Base-by-base conservation (phyloP, 805 yeast species). In the Candida silvatica region DNA sequence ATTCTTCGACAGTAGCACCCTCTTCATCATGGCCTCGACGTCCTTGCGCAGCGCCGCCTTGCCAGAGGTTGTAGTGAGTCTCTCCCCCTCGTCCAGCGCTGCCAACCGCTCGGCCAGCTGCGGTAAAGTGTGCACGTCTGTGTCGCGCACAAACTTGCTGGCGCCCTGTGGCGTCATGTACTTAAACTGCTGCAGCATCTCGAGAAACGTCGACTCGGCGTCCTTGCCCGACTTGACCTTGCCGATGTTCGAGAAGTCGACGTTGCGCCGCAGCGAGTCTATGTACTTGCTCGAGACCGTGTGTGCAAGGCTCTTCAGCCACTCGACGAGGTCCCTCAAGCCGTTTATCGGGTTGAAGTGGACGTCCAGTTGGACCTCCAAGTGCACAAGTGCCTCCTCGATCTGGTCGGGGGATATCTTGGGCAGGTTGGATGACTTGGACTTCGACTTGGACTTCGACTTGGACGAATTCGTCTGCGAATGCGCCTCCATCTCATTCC, bases 251-350 rank as follows among this genome's bases (percentile, higher is more conserved):
- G 80, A 67, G 36, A 74, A 62, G 26, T 69, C 69, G 38, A 64
- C 61, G 48, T 74, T 70, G 41, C 85, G 54, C 40, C 74, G 68
- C 25, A 56, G 55, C 17, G 71, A 71, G 47, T 79, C 86, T 52
- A 73, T 72, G 20, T 74, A 47, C 9, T 72, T 59, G 12, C 58
- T 50, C 0, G 76, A 64, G 5, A 80, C 63, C 0, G 85, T 64
- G 43, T 75, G 70, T 0, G 82, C 60, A 41, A 78, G 66, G 12
- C 78, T 68, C 31, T 62, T 67, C 12, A 79, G 47, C 76, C 84
- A 76, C 4, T 57, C 63, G 1, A 63, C 37, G 1, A 70, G 54
- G 33, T 77, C 83, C 31, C 52, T 62, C 5, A 49, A 47, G 31
- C 62, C 71, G 54, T 61, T 64, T 2, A 70, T 63, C 12, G 66